A percentile compares a stretch with the other conserved stretches of the same genome.
phyloP scores from a whole-genome alignment of 495 filamentous ascomycete species.

The Thozetella sp. region DNA sequence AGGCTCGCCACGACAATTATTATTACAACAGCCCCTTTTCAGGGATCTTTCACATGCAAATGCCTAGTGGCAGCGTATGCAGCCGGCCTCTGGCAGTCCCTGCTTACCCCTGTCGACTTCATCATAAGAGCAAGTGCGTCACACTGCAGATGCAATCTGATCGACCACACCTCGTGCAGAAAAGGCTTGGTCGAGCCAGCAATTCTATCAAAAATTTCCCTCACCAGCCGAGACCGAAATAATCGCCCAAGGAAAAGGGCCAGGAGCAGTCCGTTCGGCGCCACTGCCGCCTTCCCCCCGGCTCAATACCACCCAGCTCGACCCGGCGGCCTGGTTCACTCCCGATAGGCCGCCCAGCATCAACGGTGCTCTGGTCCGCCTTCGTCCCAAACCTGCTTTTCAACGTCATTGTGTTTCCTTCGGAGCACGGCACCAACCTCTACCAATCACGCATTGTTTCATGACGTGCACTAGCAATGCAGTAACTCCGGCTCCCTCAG shows the following conservation, averaged over 20 bases:
- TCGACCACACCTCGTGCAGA: neutral
- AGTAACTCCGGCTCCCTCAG: neutral
- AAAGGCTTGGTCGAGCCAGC: neutral
- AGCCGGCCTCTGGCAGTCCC: too few species aligned
- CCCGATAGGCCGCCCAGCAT: too few species aligned
- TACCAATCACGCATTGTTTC: neutral
- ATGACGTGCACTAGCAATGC: neutral
- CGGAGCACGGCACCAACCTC: neutral
- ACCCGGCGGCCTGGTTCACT: neutral
- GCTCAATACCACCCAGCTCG: neutral
- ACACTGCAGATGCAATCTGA: neutral
- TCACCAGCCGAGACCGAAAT: neutral
- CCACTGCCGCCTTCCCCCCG: too few species aligned
- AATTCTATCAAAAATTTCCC: neutral
- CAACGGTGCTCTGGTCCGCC: neutral
- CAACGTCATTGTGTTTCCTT: slow-evolving; percentile 1
- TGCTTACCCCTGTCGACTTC: neutral
- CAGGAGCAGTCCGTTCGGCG: too few species aligned
- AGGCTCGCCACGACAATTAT: too few species aligned
- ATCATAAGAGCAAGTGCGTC: neutral
- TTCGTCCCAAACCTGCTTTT: neutral
- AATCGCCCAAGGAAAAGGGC: neutral
- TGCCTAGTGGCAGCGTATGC: neutral
- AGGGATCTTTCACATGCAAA: neutral
- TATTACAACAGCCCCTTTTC: too few species aligned